Evolutionary conservation across 768 basidiomycete genomes (phyloP).

Genomic region (Suillus subluteus): DNA sequence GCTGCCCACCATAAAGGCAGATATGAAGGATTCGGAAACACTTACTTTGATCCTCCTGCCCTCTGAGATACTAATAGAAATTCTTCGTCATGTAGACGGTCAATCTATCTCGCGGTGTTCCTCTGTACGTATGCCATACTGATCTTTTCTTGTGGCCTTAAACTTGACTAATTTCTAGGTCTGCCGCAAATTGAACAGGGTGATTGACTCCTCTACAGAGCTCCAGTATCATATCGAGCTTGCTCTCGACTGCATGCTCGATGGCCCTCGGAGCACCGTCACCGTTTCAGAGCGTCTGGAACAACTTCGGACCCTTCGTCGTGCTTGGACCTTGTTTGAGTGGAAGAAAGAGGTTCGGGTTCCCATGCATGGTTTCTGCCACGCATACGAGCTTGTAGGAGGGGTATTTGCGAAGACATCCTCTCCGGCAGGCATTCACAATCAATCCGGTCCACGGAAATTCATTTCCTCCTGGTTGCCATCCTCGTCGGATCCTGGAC

Average conservation of each 20-base stretch:
- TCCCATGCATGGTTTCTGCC: conserved; percentile 40
- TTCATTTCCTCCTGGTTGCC: conserved; percentile 28
- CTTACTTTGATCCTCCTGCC: background rate
- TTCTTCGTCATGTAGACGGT: conserved; percentile 3
- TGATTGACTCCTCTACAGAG: conserved; percentile 33
- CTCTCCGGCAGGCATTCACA: conserved; percentile 14
- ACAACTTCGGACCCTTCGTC: conserved; percentile 38
- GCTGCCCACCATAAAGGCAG: background rate
- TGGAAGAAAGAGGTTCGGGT: conserved; percentile 30
- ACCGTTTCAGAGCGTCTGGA: conserved; percentile 36
- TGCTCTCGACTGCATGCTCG: conserved; percentile 40
- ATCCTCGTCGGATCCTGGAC: conserved; percentile 13
- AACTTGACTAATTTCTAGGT: conserved; percentile 20
- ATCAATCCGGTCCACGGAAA: conserved; percentile 30
- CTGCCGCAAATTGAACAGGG: conserved; percentile 21
- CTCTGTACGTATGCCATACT: conserved; percentile 5
- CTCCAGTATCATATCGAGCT: conserved; percentile 45
- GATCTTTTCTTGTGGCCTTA: background rate
- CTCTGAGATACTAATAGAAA: conserved; percentile 8
- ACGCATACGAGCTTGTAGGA: conserved; percentile 64
- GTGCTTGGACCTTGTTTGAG: conserved; percentile 37
- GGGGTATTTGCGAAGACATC: conserved; percentile 56
- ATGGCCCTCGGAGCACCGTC: conserved; percentile 17
- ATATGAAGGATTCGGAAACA: background rate
- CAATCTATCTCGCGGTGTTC: conserved; percentile 11